These are phyloP conservation scores for Pseudocercospora musae DNA, from an alignment of 2,329 filamentous ascomycete genomes.

Conservation along the genomic window DNA sequence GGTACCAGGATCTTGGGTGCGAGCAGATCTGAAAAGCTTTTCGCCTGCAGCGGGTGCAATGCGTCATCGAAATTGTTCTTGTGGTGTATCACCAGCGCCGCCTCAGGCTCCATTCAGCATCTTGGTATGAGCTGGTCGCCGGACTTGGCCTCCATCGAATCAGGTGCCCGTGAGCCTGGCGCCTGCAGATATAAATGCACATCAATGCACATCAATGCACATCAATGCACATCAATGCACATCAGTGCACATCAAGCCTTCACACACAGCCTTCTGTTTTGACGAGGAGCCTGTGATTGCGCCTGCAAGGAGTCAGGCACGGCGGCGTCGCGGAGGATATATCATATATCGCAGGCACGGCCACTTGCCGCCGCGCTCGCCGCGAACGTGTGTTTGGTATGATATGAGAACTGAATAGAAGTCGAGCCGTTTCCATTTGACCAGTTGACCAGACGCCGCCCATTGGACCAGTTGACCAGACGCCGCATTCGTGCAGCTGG, in stretches of 20 bases:
- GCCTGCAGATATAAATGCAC: background rate
- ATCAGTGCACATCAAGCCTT: background rate
- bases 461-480: no score
- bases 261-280: background rate
- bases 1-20: slow-evolving; percentile 6
- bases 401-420: no score
- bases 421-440: no score
- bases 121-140: background rate
- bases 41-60: slow-evolving; percentile 1
- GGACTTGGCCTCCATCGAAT: background rate
- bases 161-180: background rate
- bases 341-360: background rate
- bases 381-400: no score
- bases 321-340: background rate
- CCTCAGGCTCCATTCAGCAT: no score
- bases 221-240: background rate
- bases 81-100: background rate
- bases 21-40: background rate
- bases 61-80: background rate
- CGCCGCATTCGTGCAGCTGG: background rate
- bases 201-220: no score
- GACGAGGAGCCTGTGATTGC: background rate
- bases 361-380: background rate
- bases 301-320: background rate
- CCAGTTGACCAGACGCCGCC: no score